Percentiles rank a stretch among this genome's conserved stretches.
phyloP scores from a whole-genome alignment of 106 monocot genomes.

The Dendrobium officinale region DNA sequence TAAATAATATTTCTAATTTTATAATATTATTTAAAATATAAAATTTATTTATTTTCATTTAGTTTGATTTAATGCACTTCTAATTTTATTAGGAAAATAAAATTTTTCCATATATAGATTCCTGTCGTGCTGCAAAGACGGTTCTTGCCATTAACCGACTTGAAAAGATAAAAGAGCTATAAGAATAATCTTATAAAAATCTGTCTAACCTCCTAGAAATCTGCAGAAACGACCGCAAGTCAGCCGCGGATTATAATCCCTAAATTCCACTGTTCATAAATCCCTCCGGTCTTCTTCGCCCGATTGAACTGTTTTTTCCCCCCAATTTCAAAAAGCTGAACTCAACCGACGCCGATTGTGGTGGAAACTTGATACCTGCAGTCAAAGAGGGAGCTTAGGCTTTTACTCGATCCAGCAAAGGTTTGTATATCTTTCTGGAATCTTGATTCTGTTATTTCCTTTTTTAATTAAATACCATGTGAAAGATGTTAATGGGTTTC shows the following conservation, averaged over 20 bases:
- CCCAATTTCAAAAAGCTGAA: background rate
- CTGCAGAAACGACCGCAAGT: background rate
- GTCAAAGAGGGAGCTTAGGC: background rate
- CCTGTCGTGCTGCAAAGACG: background rate
- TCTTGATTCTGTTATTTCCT: background rate
- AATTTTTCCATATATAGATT: no score
- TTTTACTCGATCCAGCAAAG: background rate
- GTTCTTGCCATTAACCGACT: background rate
- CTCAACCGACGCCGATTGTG: background rate
- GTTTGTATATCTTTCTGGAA: background rate
- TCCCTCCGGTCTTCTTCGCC: background rate
- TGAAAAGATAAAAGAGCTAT: background rate
- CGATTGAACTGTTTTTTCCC: background rate
- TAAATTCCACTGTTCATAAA: background rate
- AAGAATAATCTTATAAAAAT: background rate
- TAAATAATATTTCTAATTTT: no score
- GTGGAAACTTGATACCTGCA: background rate
- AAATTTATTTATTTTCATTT: no score
- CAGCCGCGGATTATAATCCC: background rate
- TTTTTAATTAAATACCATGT: background rate
- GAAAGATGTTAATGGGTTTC: background rate
- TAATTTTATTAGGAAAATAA: no score
- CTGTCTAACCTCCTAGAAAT: background rate
- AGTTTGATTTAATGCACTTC: no score
- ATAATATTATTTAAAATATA: no score